These are phyloP conservation scores for Stephanodiscus minutulus DNA, from an alignment of 108 stramenopile species.

Conservation along the genomic window DNA sequence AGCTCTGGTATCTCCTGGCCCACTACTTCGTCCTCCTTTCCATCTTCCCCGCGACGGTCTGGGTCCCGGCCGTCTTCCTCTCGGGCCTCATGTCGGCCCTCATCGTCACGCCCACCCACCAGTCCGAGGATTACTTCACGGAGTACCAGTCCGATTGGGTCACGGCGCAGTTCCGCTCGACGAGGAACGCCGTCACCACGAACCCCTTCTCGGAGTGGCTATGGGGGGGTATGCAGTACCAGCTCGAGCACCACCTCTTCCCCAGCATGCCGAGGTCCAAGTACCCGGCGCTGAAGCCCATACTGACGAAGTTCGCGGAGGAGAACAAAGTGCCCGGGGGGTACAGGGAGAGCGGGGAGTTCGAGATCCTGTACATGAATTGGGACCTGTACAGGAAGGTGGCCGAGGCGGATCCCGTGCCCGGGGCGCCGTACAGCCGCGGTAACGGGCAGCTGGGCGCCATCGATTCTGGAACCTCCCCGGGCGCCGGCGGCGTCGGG, in stretches of 20 bases:
- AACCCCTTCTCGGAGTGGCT: conserved; percentile 90
- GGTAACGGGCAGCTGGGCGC: conserved; percentile 83
- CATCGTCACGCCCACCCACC: conserved; percentile 94
- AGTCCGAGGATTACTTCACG: conserved; percentile 87
- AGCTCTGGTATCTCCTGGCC: conserved; percentile 67
- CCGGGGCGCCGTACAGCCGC: conserved; percentile 76
- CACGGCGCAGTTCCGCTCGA: conserved; percentile 88
- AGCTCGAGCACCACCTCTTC: conserved; percentile 96
- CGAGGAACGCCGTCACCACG: conserved; percentile 87
- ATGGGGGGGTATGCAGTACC: conserved; percentile 97
- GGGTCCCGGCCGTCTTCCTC: conserved; percentile 84
- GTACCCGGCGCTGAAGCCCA: conserved; percentile 72
- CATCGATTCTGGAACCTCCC: conserved; percentile 46
- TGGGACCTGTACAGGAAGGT: conserved; percentile 81
- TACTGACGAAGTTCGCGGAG: conserved; percentile 84
- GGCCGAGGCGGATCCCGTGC: conserved; percentile 72
- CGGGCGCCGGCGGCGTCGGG: conserved; percentile 54
- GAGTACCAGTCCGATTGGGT: conserved; percentile 90
- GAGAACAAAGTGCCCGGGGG: conserved; percentile 91
- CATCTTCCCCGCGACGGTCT: conserved; percentile 76
- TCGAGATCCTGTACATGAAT: conserved; percentile 83
- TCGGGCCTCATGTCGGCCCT: conserved; percentile 89
- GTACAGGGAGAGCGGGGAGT: conserved; percentile 83
- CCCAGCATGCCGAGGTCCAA: conserved; percentile 93
- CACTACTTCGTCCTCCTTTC: conserved; percentile 81